A percentile compares a stretch with the other conserved stretches of the same genome.
phyloP scores from a whole-genome alignment of 306 rosid genomes.

The Casuarina glauca region DNA sequence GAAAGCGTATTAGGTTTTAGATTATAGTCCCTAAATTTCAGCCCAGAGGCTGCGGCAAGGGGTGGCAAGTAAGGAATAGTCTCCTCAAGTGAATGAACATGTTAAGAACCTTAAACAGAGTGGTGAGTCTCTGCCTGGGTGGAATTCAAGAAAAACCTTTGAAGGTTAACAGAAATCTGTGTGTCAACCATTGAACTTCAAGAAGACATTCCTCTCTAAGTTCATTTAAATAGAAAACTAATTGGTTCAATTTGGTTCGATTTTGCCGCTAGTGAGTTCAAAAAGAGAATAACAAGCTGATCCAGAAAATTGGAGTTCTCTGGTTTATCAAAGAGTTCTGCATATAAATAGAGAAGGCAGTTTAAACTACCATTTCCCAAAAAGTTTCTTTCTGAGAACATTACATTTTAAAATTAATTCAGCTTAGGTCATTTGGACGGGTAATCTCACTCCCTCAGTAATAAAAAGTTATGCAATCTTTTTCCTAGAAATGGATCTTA shows the following conservation, averaged over 20 bases:
- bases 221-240: conserved; percentile 1
- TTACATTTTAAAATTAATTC: background rate
- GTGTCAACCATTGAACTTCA: background rate
- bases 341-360: background rate
- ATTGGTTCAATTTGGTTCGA: background rate
- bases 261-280: background rate
- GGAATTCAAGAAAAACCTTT: background rate
- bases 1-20: background rate
- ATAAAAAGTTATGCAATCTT: background rate
- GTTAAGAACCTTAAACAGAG: too few relatives aligned
- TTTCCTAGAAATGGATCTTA: background rate
- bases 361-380: background rate
- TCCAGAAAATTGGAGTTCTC: background rate
- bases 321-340: background rate
- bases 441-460: background rate
- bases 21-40: too few relatives aligned
- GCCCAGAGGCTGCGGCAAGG: too few relatives aligned
- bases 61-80: too few relatives aligned
- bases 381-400: background rate
- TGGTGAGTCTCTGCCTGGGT: background rate
- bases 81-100: too few relatives aligned
- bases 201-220: background rate
- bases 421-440: background rate
- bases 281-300: background rate
- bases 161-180: background rate